Percentiles rank a stretch among this genome's conserved stretches.
phyloP scores from a whole-genome alignment of 2,329 filamentous ascomycete genomes.

The Cladosporium sphaerospermum region DNA sequence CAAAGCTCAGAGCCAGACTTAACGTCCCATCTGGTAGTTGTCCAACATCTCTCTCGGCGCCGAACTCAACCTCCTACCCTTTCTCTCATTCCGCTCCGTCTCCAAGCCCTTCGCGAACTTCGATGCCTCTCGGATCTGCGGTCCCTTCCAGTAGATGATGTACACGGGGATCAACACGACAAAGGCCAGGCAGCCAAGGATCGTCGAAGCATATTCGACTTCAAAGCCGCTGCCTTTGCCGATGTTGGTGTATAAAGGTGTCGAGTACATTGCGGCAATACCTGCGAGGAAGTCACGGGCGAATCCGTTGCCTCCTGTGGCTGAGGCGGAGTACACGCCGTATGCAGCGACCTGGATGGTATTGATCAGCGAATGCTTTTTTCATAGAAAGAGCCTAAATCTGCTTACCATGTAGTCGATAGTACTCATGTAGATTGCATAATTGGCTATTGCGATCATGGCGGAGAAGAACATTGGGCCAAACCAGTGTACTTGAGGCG shows the following conservation, averaged over 20 bases:
- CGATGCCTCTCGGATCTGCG: conserved; percentile 34
- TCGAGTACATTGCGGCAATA: conserved; percentile 61
- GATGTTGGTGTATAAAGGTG: conserved; percentile 40
- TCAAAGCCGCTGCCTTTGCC: conserved; percentile 17
- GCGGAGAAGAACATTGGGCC: conserved; percentile 59
- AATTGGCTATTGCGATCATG: conserved; percentile 65
- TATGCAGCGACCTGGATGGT: conserved; percentile 66
- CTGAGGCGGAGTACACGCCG: conserved; percentile 65
- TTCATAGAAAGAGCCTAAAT: conserved; percentile 33
- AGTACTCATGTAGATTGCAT: conserved; percentile 29
- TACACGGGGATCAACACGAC: conserved; percentile 51
- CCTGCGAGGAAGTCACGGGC: conserved; percentile 67
- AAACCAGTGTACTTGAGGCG: conserved; percentile 54
- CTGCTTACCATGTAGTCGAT: conserved; percentile 62
- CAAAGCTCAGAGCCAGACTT: no score
- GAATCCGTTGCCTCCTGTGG: conserved; percentile 70
- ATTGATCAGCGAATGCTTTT: neutral
- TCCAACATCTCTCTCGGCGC: conserved; percentile 2
- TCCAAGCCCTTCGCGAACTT: conserved; percentile 40
- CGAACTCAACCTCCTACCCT: conserved; percentile 7
- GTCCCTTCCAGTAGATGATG: conserved; percentile 45
- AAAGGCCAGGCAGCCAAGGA: conserved; percentile 46
- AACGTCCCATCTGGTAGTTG: neutral
- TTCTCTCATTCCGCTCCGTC: conserved; percentile 32
- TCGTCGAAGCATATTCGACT: conserved; percentile 45